Percentiles rank a stretch among this genome's conserved stretches.
Evolutionary conservation across 768 basidiomycete genomes (phyloP).

Genomic region (Kwoniella dejecticola): DNA sequence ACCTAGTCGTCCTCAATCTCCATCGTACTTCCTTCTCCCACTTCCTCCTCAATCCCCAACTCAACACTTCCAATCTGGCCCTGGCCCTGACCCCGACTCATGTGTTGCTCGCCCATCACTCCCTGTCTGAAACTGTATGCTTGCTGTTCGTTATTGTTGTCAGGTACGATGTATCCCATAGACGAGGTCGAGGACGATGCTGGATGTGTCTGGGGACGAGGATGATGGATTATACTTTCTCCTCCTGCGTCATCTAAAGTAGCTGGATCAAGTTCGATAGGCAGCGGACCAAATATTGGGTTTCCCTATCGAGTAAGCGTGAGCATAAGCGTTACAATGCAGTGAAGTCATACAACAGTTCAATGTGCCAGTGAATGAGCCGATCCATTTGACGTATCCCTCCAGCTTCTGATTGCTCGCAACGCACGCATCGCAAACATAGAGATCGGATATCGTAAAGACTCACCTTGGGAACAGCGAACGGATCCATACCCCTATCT

Average conservation of each 20-base stretch:
- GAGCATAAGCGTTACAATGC: too few relatives aligned
- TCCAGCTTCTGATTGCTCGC: too few relatives aligned
- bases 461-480: constrained; percentile 38
- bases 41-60: constrained; percentile 19
- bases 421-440: too few relatives aligned
- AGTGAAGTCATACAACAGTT: too few relatives aligned
- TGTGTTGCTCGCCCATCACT: too few relatives aligned
- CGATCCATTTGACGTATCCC: too few relatives aligned
- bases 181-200: background rate
- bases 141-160: too few relatives aligned
- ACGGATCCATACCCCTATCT: constrained; percentile 34
- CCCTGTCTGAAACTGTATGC: too few relatives aligned
- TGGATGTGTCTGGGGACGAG: background rate
- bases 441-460: too few relatives aligned
- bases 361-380: too few relatives aligned
- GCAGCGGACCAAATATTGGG: constrained; percentile 35
- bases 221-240: constrained; percentile 22
- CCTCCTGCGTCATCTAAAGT: constrained; percentile 28
- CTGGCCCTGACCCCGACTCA: background rate
- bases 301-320: constrained; percentile 39
- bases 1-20: constrained; percentile 40
- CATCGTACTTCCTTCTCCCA: constrained; percentile 32
- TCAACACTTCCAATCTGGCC: constrained; percentile 3
- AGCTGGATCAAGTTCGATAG: constrained; percentile 25
- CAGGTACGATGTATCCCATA: background rate